phyloP scores from a whole-genome alignment of 768 basidiomycete species.

The Lyophyllum shimeji region DNA sequence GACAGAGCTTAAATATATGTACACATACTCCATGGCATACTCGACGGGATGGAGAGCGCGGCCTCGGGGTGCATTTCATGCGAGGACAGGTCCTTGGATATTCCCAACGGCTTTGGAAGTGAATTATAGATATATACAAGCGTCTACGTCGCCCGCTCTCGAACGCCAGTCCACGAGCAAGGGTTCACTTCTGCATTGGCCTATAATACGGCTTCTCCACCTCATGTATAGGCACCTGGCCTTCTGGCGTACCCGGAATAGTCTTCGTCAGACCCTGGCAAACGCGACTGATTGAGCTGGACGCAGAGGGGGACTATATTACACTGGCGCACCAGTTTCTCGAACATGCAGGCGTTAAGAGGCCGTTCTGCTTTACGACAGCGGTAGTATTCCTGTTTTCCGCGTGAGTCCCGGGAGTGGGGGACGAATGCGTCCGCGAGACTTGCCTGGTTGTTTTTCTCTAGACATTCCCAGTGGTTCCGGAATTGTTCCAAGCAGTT shows the following conservation, averaged over 20 bases:
- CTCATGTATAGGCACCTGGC: slow-evolving; percentile 85
- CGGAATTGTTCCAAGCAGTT: slow-evolving; percentile 87
- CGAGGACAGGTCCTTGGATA: neutral
- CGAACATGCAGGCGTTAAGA: slow-evolving; percentile 93
- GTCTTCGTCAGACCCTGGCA: slow-evolving; percentile 83
- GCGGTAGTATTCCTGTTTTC: slow-evolving; percentile 78
- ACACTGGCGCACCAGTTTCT: slow-evolving; percentile 76
- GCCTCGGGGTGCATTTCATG: no score
- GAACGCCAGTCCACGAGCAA: slow-evolving; percentile 1
- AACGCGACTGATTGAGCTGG: neutral
- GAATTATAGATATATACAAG: slow-evolving; percentile 15
- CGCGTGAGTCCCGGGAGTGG: neutral
- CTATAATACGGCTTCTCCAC: slow-evolving; percentile 82
- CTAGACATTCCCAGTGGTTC: slow-evolving; percentile 92
- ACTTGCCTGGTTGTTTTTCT: slow-evolving; percentile 90
- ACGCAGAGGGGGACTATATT: neutral
- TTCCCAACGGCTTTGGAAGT: neutral
- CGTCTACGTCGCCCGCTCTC: slow-evolving; percentile 11
- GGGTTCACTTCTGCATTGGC: slow-evolving; percentile 72
- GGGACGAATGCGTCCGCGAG: neutral
- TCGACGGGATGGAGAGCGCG: neutral
- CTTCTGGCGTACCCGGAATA: slow-evolving; percentile 86
- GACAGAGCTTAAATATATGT: neutral
- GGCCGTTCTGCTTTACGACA: slow-evolving; percentile 88
- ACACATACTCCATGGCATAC: no score